Conservation (phyloP, 2,329 filamentous ascomycete species). For the Falciphora oryzae region DNA sequence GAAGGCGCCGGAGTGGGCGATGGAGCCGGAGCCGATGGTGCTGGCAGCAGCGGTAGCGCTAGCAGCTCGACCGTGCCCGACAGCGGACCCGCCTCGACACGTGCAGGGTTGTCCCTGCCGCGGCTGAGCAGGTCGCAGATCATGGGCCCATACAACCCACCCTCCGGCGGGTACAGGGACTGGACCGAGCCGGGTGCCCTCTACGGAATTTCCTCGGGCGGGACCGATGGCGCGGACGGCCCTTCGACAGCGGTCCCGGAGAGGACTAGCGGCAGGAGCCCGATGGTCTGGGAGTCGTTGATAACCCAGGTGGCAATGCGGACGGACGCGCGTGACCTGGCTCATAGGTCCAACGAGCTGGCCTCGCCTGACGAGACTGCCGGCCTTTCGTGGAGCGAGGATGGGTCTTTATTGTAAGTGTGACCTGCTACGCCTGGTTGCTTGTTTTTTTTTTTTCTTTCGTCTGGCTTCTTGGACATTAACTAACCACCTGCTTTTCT, state of each 20-base stretch:
- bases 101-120: not conserved
- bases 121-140: not conserved
- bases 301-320: constrained; percentile 29
- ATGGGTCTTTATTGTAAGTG: constrained; percentile 53
- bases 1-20: not conserved
- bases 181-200: constrained; percentile 5
- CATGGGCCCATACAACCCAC: not conserved
- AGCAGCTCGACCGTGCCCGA: constrained; percentile 53
- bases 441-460: constrained; percentile 12
- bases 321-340: constrained; percentile 17
- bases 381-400: constrained; percentile 56
- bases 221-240: constrained; percentile 36
- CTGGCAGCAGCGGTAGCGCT: constrained; percentile 29
- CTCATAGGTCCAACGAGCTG: constrained; percentile 12
- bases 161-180: not conserved
- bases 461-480: constrained; percentile 6
- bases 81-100: constrained; percentile 41
- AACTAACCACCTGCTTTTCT: not conserved
- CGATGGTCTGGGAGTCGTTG: constrained; percentile 17
- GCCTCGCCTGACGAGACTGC: constrained; percentile 49
- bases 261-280: not conserved
- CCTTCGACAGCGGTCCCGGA: constrained; percentile 21
- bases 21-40: not conserved
- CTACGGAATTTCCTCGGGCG: constrained; percentile 2
- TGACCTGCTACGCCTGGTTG: constrained; percentile 12